phyloP scores from a whole-genome alignment of 805 yeast genomes.

The Wickerhamiella australiensis region DNA sequence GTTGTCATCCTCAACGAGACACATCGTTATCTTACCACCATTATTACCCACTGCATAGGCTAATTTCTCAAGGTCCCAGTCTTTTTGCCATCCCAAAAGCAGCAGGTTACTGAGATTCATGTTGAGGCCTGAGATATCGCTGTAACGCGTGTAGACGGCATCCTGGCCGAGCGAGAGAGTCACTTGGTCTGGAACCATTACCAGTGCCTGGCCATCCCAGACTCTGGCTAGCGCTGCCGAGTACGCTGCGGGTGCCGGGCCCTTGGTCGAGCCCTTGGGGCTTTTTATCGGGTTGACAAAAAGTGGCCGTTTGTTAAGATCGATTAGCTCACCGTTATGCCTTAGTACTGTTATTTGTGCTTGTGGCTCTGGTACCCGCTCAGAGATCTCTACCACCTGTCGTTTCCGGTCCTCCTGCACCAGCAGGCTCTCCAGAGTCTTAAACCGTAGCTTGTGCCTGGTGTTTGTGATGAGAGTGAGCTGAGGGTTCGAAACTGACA shows the following conservation, averaged over 20 bases:
- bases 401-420: not conserved
- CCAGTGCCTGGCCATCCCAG: constrained; percentile 18
- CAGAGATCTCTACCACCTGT: not conserved
- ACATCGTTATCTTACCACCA: not conserved
- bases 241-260: not conserved
- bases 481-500: constrained; percentile 7
- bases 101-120: constrained; percentile 4
- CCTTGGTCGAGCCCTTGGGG: not conserved
- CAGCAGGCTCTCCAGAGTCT: not conserved
- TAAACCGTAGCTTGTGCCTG: not conserved
- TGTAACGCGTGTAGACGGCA: constrained; percentile 1
- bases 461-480: constrained; percentile 13
- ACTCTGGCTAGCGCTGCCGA: constrained; percentile 8
- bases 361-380: not conserved
- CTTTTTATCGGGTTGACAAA: not conserved
- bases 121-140: constrained; percentile 17
- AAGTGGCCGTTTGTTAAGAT: not conserved
- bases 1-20: not conserved
- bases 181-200: constrained; percentile 11
- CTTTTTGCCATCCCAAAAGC: constrained; percentile 4
- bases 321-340: constrained; percentile 1
- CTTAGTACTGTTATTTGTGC: constrained; percentile 3
- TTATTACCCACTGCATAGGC: not conserved
- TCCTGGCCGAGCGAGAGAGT: constrained; percentile 11
- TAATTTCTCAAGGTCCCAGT: constrained; percentile 2